These are phyloP conservation scores for Lichtheimia ornata DNA, from an alignment of 371 early-diverging fungal genomes.

Conservation along the genomic window DNA sequence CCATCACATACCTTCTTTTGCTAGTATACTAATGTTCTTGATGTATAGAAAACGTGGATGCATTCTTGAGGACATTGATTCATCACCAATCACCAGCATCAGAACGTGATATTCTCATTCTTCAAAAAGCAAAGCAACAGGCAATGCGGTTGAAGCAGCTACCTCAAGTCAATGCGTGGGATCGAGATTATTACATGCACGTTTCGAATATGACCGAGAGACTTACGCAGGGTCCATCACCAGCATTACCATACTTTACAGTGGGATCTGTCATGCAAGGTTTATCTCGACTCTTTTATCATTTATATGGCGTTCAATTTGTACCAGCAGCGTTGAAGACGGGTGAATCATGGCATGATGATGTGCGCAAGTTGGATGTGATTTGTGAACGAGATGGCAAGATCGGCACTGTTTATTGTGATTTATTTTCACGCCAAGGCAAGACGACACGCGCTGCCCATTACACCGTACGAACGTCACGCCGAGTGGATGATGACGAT, in stretches of 20 bases:
- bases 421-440: constrained; percentile 74
- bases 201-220: constrained; percentile 35
- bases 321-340: constrained; percentile 61
- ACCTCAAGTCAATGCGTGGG: constrained; percentile 77
- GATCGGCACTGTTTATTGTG: constrained; percentile 93
- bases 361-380: constrained; percentile 87
- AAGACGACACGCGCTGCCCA: constrained; percentile 91
- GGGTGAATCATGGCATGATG: constrained; percentile 87
- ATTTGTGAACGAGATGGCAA: constrained; percentile 80
- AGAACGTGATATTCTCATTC: constrained; percentile 48
- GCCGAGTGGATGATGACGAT: constrained; percentile 85
- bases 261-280: constrained; percentile 89
- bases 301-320: constrained; percentile 84
- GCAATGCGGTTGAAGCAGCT: constrained; percentile 19
- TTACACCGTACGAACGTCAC: constrained; percentile 91
- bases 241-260: constrained; percentile 69
- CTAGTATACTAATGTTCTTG: not conserved
- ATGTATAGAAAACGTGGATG: constrained; percentile 70
- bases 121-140: constrained; percentile 46
- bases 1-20: too few relatives aligned
- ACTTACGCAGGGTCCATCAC: constrained; percentile 13
- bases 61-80: constrained; percentile 75
- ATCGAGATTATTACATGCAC: constrained; percentile 74
- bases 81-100: constrained; percentile 54
- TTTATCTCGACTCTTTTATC: constrained; percentile 77